Evolutionary conservation across 192 early-diverging fungal species (phyloP), one percentile per base, ranked within the genome.

Genomic region (Hyaloraphidium curvatum): DNA sequence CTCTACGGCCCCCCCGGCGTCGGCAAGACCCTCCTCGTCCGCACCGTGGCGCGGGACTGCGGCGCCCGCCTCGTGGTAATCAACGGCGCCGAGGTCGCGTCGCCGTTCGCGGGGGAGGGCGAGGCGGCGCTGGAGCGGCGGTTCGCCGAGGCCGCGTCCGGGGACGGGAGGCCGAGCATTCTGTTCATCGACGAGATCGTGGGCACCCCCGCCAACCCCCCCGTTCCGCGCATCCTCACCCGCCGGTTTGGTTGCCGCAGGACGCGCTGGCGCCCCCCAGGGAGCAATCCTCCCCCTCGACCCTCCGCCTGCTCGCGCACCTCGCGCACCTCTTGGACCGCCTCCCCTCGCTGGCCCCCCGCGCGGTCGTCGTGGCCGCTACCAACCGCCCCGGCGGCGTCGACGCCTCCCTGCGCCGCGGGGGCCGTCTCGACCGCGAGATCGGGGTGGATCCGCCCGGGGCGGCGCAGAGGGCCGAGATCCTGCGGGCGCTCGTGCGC

Each of bases 151-250:
- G 74, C 81, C 53, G 90, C 90, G 14, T 4, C 43, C 11, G 43
- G 25, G 43, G 43, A 5, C 17, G 43, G 9, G 19, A 28, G 51
- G 14, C 70, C 86, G 0, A 76, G 79, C 43, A 85, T 98, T 29
- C 58, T 98, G 21, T 98, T 98, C 66, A 96, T 98, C 52, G 94
- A 98, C 64, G 94, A 98, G 60, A 76, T 98, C 35, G 84, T 83
- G 64, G 62, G 72, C n/a, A 54, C 2, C 17, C 43, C 23, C 5
- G 14, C 14, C 17, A 14, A 19, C 43, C 43, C 23, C 43, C 17
- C 43, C 43, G 43, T 25, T 22, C 43, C 7, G 7, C 43, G 9
- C 43, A 59, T 39, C 13, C 22, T 31, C 22, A 17, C 30, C 31
- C 55, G 37, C 16, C 27, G n/a, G 59, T 22, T 58, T 62, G 16